These are phyloP conservation scores for Conoideocrella luteorostrata DNA, from an alignment of 2,329 filamentous ascomycete species.

Conservation along the genomic window DNA sequence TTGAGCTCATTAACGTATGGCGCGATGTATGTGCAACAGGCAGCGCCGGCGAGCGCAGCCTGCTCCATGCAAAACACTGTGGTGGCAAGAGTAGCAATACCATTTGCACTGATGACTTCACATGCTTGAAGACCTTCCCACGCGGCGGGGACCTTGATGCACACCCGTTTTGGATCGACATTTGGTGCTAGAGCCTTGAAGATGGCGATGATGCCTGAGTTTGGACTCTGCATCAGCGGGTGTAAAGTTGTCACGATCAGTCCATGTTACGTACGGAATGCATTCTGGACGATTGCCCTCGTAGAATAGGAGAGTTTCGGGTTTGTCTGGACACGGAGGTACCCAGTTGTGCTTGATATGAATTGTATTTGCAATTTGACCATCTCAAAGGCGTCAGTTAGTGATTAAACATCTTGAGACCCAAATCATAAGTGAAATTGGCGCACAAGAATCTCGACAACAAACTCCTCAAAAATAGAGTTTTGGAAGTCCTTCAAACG, in stretches of 20 bases:
- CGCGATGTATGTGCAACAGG: constrained; percentile 54
- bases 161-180: constrained; percentile 44
- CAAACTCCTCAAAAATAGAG: constrained; percentile 35
- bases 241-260: not conserved
- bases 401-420: accelerated
- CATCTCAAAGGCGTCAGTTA: constrained; percentile 34
- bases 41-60: constrained; percentile 50
- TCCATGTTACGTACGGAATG: constrained; percentile 35
- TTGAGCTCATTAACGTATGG: constrained; percentile 61
- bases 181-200: constrained; percentile 36
- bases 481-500: constrained; percentile 12
- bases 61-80: constrained; percentile 58
- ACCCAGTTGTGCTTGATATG: constrained; percentile 41
- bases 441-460: constrained; percentile 48
- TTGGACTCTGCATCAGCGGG: no score
- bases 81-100: constrained; percentile 55
- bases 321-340: constrained; percentile 55
- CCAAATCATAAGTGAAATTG: not conserved
- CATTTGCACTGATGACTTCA: constrained; percentile 41
- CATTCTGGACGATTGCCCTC: constrained; percentile 42
- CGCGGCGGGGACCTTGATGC: constrained; percentile 57
- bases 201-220: constrained; percentile 42
- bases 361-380: constrained; percentile 48
- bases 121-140: constrained; percentile 60
- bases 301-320: constrained; percentile 47